Percentiles rank a stretch among this genome's conserved stretches.
Conservation (phyloP, 768 basidiomycete genomes). For the Boletus pseudopeckii region DNA sequence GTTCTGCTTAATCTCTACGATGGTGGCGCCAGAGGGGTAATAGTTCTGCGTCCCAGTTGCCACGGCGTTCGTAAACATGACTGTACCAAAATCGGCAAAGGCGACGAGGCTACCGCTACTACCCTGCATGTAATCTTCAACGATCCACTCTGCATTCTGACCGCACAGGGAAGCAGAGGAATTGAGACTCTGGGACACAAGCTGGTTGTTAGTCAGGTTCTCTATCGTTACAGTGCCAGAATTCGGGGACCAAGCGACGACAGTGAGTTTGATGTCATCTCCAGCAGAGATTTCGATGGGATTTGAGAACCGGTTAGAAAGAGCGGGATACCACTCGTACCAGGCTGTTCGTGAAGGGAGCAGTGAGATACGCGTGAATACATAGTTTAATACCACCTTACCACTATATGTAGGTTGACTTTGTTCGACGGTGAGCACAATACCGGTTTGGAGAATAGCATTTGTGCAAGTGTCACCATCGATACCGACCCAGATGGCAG, state of each 20-base stretch:
- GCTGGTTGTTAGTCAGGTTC: background rate
- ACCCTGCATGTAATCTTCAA: background rate
- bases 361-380: background rate
- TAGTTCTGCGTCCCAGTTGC: background rate
- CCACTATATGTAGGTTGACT: background rate
- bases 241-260: background rate
- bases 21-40: background rate
- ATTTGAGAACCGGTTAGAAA: background rate
- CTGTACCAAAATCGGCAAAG: slow-evolving; percentile 3
- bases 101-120: rapidly evolving
- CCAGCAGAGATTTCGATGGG: slow-evolving; percentile 1
- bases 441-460: slow-evolving; percentile 6
- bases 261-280: background rate
- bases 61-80: background rate
- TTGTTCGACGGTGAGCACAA: background rate
- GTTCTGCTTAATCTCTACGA: background rate
- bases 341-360: background rate
- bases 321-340: slow-evolving; percentile 7
- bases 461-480: background rate
- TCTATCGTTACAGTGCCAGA: background rate
- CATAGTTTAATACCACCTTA: background rate
- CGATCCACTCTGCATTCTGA: slow-evolving; percentile 8
- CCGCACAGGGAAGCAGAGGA: background rate
- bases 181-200: background rate
- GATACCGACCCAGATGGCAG: slow-evolving; percentile 12